Percentiles rank a stretch among this genome's conserved stretches.
Evolutionary conservation across 768 basidiomycete species (phyloP).

Genomic region (Gloeopeniophorella convolvens): DNA sequence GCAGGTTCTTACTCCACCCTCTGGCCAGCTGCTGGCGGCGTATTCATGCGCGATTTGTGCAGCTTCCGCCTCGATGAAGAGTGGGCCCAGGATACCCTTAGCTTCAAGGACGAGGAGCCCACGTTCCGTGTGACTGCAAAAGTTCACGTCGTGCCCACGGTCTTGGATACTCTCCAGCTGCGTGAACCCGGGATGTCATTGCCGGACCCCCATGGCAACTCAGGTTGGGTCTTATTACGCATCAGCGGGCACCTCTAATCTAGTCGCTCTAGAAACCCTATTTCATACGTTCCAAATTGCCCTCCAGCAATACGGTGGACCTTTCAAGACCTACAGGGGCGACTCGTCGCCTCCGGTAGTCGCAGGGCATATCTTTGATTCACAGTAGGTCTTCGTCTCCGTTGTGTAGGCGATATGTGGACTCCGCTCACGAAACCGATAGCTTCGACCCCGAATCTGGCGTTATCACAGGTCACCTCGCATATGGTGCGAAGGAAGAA

Average conservation of each 20-base stretch:
- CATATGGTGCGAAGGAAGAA: neutral
- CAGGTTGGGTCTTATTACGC: too few relatives aligned
- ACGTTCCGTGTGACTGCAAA: neutral
- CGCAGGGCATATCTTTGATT: neutral
- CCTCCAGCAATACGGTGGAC: neutral
- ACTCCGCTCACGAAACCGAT: neutral
- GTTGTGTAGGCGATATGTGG: neutral
- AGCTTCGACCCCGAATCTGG: neutral
- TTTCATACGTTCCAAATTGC: neutral
- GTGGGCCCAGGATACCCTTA: neutral
- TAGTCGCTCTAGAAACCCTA: neutral
- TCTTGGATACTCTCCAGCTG: neutral
- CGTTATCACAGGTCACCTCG: neutral
- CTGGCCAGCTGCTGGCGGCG: neutral
- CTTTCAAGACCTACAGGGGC: neutral
- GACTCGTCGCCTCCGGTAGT: neutral
- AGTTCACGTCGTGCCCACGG: neutral
- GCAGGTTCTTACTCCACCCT: neutral
- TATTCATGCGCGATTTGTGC: neutral
- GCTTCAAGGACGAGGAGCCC: neutral
- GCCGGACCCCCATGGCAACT: neutral
- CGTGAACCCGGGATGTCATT: neutral
- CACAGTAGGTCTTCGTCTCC: neutral
- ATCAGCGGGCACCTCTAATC: neutral
- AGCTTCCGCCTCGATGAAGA: constrained; percentile 1